phyloP scores from a whole-genome alignment of 495 filamentous ascomycete species.

The Neurospora sp. region DNA sequence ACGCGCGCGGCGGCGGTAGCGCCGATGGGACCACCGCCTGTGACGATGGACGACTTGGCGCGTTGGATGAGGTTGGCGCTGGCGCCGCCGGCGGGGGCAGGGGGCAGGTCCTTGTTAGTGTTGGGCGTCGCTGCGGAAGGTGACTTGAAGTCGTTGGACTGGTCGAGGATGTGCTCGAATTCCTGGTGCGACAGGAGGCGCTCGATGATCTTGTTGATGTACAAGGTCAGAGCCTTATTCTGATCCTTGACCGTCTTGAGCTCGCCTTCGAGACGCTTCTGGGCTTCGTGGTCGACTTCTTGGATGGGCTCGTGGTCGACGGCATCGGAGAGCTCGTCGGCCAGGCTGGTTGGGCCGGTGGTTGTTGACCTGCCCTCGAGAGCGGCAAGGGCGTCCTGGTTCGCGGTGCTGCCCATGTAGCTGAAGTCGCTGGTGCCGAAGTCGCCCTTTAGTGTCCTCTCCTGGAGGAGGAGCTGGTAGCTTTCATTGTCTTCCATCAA shows the following conservation, averaged over 20 bases:
- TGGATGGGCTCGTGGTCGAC: slow-evolving; percentile 40
- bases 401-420: slow-evolving; percentile 52
- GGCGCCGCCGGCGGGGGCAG: slow-evolving; percentile 55
- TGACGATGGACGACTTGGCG: slow-evolving; percentile 66
- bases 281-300: slow-evolving; percentile 47
- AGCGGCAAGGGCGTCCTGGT: slow-evolving; percentile 46
- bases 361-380: slow-evolving; percentile 38
- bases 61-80: slow-evolving; percentile 60
- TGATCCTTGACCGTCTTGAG: slow-evolving; percentile 77
- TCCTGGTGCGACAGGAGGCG: slow-evolving; percentile 87
- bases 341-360: slow-evolving; percentile 52
- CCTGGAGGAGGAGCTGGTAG: slow-evolving; percentile 86
- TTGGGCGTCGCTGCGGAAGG: slow-evolving; percentile 21
- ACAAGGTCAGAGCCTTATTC: slow-evolving; percentile 92
- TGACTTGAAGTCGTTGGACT: slow-evolving; percentile 47
- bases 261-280: slow-evolving; percentile 65
- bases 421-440: slow-evolving; percentile 69
- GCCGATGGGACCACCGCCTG: slow-evolving; percentile 17
- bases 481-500: slow-evolving; percentile 98
- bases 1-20: too few species aligned
- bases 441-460: slow-evolving; percentile 90
- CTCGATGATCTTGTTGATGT: slow-evolving; percentile 98
- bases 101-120: slow-evolving; percentile 77
- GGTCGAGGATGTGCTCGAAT: slow-evolving; percentile 86
- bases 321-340: slow-evolving; percentile 73